Evolutionary conservation across 2,329 filamentous ascomycete species (phyloP), one percentile per base, ranked within the genome.

Genomic region (Colletotrichum echinochloae): DNA sequence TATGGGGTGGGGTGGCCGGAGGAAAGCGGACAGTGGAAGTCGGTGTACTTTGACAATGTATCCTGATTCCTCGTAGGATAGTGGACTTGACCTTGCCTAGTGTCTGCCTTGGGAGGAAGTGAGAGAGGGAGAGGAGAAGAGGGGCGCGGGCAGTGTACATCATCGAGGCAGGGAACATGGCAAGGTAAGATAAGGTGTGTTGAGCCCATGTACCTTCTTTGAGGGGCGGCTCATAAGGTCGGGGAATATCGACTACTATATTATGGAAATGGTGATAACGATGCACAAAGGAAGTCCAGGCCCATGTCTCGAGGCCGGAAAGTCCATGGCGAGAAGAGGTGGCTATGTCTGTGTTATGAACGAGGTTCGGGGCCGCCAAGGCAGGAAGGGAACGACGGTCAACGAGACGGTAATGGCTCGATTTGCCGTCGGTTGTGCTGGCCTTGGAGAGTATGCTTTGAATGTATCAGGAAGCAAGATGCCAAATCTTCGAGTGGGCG

Each of bases 391-490:
- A 54, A 28, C 41, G 28, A 51, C 18, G 46, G 20, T 39, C 11
- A 44, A 37, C 46, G 11, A 60, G 44, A 14, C 18, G 44, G 16
- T 51, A 16, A 20, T 60, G 44, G 18, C 18, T 41, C n/a, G 55
- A n/a, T 60, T 16, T 28, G 26, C 5, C n/a, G 39, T 59, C 48
- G 30, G 30, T 60, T 60, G 18, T 28, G 51, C 48, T 35, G 51
- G 46, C 37, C 56, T 35, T 41, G 55, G 62, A 35, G 54, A 46
- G 46, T 23, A 26, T 39, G 46, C 28, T 44, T 44, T 56, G 55
- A 60, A 60, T 65, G 57, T 66, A 66, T 66, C 62, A 60, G 62
- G 56, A 28, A 56, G 33, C 55, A 37, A 66, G 37, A 66, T 70
- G 66, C 26, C 62, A 66, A 56, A 70, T 66, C 56, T 46, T 65